phyloP scores from a whole-genome alignment of 768 basidiomycete genomes.

The Hygrocybe punicea region DNA sequence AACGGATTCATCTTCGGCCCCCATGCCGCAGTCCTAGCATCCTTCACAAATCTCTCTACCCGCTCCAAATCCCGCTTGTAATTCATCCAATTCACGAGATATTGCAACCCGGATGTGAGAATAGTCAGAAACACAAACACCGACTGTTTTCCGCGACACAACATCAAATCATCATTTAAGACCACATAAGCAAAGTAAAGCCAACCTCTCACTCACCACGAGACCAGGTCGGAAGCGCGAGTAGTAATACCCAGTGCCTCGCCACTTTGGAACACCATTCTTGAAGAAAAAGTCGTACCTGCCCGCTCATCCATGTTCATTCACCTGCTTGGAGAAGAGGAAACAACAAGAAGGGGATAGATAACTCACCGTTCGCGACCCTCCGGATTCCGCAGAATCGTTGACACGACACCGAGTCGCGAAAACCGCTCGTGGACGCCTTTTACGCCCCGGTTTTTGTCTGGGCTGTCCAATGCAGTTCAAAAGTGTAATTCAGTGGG shows the following conservation, averaged over 20 bases:
- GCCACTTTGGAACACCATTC: conserved; percentile 95
- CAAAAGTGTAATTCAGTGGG: not conserved
- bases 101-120: conserved; percentile 79
- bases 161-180: conserved; percentile 3
- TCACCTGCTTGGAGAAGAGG: not conserved
- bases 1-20: conserved; percentile 68
- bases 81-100: conserved; percentile 73
- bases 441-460: conserved; percentile 88
- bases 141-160: conserved; percentile 40
- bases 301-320: no score
- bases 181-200: not conserved
- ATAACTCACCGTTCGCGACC: conserved; percentile 67
- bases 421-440: conserved; percentile 86
- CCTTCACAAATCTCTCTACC: conserved; percentile 56
- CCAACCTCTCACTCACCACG: conserved; percentile 45
- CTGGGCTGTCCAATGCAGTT: conserved; percentile 56
- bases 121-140: conserved; percentile 75
- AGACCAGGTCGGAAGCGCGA: conserved; percentile 93
- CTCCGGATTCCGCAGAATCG: conserved; percentile 74
- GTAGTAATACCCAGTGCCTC: conserved; percentile 96
- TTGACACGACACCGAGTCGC: conserved; percentile 80
- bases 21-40: conserved; percentile 78
- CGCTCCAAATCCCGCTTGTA: conserved; percentile 68
- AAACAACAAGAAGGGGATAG: not conserved
- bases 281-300: conserved; percentile 95